Evolutionary conservation across 1,139 yeast species (phyloP), one percentile per base, ranked within the genome.

Genomic region (Protomyces gravidus): DNA sequence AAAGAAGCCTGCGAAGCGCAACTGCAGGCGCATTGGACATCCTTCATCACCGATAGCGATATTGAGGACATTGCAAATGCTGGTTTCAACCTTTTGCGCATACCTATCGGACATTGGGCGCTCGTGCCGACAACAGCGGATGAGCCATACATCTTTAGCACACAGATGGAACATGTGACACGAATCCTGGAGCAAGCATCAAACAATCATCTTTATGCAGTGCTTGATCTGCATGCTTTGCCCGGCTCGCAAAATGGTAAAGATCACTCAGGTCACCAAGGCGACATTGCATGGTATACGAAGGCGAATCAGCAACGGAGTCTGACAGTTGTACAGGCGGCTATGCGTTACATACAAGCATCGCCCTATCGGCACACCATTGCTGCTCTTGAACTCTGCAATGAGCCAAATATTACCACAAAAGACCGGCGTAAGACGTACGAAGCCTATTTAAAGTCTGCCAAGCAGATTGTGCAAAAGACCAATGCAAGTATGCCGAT

Each of bases 21-120:
- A 21, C 74, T 89, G 66, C 77, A 80, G 62, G 68, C 74, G 7
- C 97, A 89, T 72, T 89, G 95, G 89, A 70, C 75, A 46, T 74
- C 84, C 1, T 89, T 86, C 81, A 81, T 83, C 69, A 82, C 84
- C 3, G 95, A 86, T 68, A 72, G 74, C 27, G 95, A 89, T 68
- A 83, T 89, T 67, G 65, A 72, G 48, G 75, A 79, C 61, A 87
- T 89, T 59, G 78, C 80, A 26, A 70, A 70, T n/a, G 80, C 81
- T 57, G 97, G 96, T 0, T 78, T 89, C 64, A 89, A 89, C 72
- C 78, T 85, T 64, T 95, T 89, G 33, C 79, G 96, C 67, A 85
- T 89, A 62, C 96, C 97, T 13, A 82, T 87, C 64, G 96, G 96
- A 11, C 89, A 89, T 74, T 89, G 97, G 97, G 95, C 96, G 1